Conservation (phyloP, 148 eudicot species). For the Fagopyrum esculentum region DNA sequence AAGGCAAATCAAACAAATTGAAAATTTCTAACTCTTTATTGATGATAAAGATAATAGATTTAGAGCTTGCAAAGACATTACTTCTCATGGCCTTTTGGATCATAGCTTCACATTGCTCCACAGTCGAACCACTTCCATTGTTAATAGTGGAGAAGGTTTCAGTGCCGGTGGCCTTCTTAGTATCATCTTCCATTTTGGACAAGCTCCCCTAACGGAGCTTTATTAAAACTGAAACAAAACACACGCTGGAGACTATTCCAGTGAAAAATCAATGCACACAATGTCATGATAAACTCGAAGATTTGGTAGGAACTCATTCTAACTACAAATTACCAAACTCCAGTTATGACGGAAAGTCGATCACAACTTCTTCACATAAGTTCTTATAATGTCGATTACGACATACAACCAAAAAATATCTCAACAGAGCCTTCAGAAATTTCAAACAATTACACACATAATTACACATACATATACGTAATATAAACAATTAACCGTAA, state of each 20-base stretch:
- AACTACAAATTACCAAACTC: too few species aligned
- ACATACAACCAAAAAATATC: too few species aligned
- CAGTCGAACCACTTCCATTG: constrained; percentile 6
- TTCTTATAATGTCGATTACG: too few species aligned
- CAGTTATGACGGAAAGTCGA: too few species aligned
- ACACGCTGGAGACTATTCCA: neutral
- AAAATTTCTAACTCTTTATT: neutral
- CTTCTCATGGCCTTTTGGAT: constrained; percentile 10
- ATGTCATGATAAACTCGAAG: neutral
- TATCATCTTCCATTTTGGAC: constrained; percentile 2
- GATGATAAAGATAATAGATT: neutral
- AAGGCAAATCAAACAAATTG: neutral
- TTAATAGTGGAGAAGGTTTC: neutral
- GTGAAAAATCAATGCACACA: neutral
- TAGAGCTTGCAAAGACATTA: neutral
- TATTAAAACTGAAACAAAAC: neutral
- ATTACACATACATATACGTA: too few species aligned
- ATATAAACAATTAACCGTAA: too few species aligned
- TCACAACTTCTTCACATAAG: too few species aligned
- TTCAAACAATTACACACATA: too few species aligned
- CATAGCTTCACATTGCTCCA: constrained; percentile 2
- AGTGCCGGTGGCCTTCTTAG: neutral
- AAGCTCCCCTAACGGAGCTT: neutral
- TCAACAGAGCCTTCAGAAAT: too few species aligned
- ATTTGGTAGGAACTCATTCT: too few species aligned